Evolutionary conservation across 306 rosid genomes (phyloP).

Genomic region (Cyclanthera cordifolia): DNA sequence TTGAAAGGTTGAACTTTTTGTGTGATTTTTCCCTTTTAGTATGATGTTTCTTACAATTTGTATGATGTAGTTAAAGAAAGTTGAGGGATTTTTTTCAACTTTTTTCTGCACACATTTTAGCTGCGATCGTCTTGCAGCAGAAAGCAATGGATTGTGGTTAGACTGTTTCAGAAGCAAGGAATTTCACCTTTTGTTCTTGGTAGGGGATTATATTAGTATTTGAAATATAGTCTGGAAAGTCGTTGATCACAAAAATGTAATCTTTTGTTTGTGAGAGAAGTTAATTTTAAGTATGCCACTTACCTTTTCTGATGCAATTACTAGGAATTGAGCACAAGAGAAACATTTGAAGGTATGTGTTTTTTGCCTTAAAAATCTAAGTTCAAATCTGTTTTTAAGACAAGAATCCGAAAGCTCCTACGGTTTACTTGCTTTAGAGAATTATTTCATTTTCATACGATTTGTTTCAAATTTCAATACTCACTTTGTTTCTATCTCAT

Average conservation of each 20-base stretch:
- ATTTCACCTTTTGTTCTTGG: neutral
- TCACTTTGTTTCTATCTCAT: no score
- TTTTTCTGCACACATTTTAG: neutral
- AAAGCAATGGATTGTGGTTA: neutral
- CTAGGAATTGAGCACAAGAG: neutral
- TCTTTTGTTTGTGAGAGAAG: neutral
- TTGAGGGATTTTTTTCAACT: neutral
- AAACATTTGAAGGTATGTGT: neutral
- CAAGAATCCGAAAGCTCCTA: neutral
- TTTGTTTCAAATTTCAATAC: no score
- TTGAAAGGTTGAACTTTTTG: neutral
- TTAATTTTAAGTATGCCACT: neutral
- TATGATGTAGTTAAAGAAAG: neutral
- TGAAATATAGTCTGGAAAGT: neutral
- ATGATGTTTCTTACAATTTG: neutral
- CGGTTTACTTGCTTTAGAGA: neutral
- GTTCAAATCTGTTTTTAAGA: neutral
- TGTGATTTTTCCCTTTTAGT: neutral
- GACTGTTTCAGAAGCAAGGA: neutral
- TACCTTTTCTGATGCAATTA: neutral
- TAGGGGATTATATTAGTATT: neutral
- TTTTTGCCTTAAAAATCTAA: neutral
- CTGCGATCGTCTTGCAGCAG: conserved; percentile 4
- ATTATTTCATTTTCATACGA: neutral
- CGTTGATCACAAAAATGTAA: neutral